Base-by-base conservation (phyloP, 768 basidiomycete genomes). In the Boletus eberwhitei region DNA sequence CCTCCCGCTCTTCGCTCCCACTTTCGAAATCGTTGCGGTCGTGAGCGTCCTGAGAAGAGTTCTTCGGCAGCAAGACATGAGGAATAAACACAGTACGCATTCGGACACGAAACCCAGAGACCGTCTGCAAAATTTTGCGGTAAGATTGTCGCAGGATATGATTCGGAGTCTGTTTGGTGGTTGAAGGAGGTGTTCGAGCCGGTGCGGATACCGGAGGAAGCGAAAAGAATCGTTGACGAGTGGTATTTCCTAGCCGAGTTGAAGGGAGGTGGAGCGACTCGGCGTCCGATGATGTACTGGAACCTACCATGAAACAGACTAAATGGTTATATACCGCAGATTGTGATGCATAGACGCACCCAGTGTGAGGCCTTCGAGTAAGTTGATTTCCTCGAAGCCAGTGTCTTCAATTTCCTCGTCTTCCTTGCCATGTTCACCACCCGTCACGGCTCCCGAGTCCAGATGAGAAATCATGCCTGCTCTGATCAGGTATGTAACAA, bases 61-160 rank as follows among this genome's bases (percentile, higher is more conserved):
- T 55, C 53, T 78, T 78, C 2, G 84, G 82, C 5, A 92, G 73
- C 42, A 93, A 76, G 21, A 94, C 81, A 60, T 91, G 87, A 0
- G 94, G 94, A 12, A 95, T 85, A 59, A 94, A 92, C 6, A 93
- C 88, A 0, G 93, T 94, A n/a, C 93, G 82, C 94, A 96, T 96
- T 34, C 93, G 85, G 24, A 97, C 88, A 21, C 85, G 80, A 70
- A 97, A 88, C 4, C 92, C 93, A 26, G 90, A 88, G 4, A 87
- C 84, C 0, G 90, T 87, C 42, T 79, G 78, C 17, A 97, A 72
- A 1, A 88, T 86, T 63, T 88, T 87, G 26, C 93, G 81, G 69
- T 85, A 94, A 1, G 92, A 91, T 67, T 93, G 94, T 44, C 91
- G 85, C 11, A 97, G 74, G 0, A 90, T 90, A 1, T 88, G 81